Base-by-base conservation (phyloP, 805 yeast species). In the Candida incommunis region DNA sequence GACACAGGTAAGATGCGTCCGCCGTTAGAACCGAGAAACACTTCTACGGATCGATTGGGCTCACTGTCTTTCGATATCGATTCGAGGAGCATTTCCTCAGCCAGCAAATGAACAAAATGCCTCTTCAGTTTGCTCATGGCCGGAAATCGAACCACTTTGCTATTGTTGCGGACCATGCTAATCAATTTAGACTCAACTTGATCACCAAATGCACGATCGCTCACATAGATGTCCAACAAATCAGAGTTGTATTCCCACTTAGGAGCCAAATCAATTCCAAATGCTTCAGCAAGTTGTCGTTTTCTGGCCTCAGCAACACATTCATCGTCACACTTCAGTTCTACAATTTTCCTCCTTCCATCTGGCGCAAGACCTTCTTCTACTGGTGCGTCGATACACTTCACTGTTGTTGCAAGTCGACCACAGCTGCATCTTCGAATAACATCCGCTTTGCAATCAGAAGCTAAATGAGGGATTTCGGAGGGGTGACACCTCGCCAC, bases 91-190 rank as follows among this genome's bases (percentile, higher is more conserved):
- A 31, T 31, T 0, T 75, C 61, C 22, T 68, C 74, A 0, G 87
- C 80, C 35, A 87, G 55, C 43, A 76, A 77, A 55, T 79, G 90
- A 22, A 87, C 62, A 55, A 86, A 85, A 49, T 67, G 66, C 41
- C 96, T 67, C 58, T 83, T 90, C 3, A 76, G 72, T 13, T 68
- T 58, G 43, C 65, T 70, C 94, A 87, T 84, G 16, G 90, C 80
- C 16, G 78, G 78, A 62, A 88, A 84, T 56, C 77, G 78, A 51
- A 74, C 61, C 0, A 72, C 61, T 31, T 69, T 66, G 31, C 46
- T 27, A n/a, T 45, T 20, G 46, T 67, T 64, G 21, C 60, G 59
- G 41, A 78, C 68, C 48, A 85, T 74, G 11, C 66, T 61, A 21
- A 68, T 60, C 25, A 85, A 62, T 22, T 68, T 62, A 1, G 53